phyloP scores from a whole-genome alignment of 192 early-diverging fungal genomes.

The Coemansia sp. region DNA sequence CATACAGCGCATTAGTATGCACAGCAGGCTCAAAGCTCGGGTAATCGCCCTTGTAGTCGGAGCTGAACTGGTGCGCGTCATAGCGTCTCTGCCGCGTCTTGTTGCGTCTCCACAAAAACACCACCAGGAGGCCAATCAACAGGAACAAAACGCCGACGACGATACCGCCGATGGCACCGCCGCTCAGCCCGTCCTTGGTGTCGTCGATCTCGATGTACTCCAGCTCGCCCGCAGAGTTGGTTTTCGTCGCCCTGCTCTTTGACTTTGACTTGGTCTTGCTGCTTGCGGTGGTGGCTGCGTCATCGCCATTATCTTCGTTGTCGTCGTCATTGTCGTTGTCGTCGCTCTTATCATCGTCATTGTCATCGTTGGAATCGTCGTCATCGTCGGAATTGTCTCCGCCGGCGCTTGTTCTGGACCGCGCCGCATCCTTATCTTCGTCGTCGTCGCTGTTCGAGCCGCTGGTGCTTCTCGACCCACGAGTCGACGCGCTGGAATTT shows the following conservation, averaged over 20 bases:
- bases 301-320: background rate
- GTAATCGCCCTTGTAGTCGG: background rate
- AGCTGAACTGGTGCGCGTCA: background rate
- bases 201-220: background rate
- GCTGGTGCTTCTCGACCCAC: background rate
- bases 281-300: background rate
- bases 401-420: background rate
- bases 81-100: background rate
- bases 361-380: background rate
- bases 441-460: background rate
- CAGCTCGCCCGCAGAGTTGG: conserved; percentile 3
- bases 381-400: background rate
- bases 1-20: background rate
- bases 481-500: background rate
- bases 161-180: conserved; percentile 11
- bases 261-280: background rate
- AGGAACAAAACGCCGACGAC: background rate
- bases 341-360: conserved; percentile 1
- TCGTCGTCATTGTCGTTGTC: background rate
- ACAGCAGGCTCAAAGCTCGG: conserved; percentile 1
- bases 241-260: background rate
- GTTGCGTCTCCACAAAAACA: conserved; percentile 6
- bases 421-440: background rate
- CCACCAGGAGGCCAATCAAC: background rate
- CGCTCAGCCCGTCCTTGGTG: conserved; percentile 4